These are phyloP conservation scores for Chenopodium quinoa DNA, from an alignment of 148 eudicot species.

Conservation along the genomic window DNA sequence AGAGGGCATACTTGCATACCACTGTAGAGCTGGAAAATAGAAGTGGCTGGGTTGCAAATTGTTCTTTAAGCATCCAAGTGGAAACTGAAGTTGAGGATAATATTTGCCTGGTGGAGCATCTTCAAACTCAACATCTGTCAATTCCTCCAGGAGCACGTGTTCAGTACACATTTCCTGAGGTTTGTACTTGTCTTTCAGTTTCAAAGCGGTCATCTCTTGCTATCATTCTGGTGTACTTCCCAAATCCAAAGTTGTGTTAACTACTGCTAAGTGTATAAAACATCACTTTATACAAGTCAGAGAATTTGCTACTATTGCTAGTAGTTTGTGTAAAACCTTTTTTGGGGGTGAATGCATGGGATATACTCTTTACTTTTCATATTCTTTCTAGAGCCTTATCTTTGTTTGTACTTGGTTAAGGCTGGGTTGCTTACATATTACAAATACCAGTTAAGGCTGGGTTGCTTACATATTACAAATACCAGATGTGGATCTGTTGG, in stretches of 20 bases:
- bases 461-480: neutral
- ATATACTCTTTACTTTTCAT: neutral
- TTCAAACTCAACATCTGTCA: slow-evolving; percentile 64
- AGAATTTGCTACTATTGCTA: neutral
- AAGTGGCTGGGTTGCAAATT: slow-evolving; percentile 65
- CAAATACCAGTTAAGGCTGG: neutral
- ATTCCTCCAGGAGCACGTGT: slow-evolving; percentile 70
- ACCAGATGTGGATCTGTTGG: neutral
- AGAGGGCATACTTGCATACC: slow-evolving; percentile 75
- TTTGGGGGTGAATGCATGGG: neutral
- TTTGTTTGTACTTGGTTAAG: neutral
- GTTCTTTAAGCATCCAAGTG: slow-evolving; percentile 76
- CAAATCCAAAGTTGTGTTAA: neutral
- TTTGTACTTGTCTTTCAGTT: slow-evolving; percentile 30
- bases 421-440: too few species aligned
- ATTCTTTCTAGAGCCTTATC: neutral
- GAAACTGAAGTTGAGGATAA: slow-evolving; percentile 69
- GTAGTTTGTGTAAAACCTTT: neutral
- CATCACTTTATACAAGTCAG: neutral
- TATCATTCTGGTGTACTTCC: neutral
- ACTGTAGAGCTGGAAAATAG: slow-evolving; percentile 74
- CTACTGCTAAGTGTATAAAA: neutral
- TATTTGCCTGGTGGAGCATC: slow-evolving; percentile 66
- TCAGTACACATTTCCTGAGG: slow-evolving; percentile 81
- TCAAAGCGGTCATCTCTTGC: neutral